These are phyloP conservation scores for Cucurbita moschata DNA, from an alignment of 306 rosid genomes.

Conservation along the genomic window DNA sequence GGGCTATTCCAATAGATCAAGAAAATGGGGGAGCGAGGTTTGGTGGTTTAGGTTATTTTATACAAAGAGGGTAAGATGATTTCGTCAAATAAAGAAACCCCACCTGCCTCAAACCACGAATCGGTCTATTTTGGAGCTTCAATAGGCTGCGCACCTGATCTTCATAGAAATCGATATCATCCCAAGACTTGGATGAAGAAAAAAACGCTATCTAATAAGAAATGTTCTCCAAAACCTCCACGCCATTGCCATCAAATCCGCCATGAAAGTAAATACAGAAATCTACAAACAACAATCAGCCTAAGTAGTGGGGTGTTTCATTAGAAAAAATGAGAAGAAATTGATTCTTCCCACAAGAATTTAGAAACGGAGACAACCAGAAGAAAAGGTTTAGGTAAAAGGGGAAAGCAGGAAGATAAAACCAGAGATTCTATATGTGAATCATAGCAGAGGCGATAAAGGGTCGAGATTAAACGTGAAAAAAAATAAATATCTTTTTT, in stretches of 20 bases:
- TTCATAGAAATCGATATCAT: neutral
- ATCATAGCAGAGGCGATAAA: neutral
- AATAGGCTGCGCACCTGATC: neutral
- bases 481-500: neutral
- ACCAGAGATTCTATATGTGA: neutral
- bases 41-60: neutral
- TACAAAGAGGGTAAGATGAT: neutral
- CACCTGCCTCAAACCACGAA: conserved; percentile 1
- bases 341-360: neutral
- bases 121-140: conserved; percentile 6
- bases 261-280: neutral
- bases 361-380: neutral
- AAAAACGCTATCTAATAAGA: neutral
- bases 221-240: neutral
- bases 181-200: neutral
- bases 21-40: neutral
- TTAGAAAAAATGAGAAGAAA: neutral
- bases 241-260: neutral
- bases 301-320: neutral
- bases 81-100: conserved; percentile 5
- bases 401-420: neutral
- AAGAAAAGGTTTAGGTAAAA: neutral
- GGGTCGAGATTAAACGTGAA: neutral
- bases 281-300: neutral
- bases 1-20: neutral